A percentile compares a stretch with the other conserved stretches of the same genome.
Evolutionary conservation across 2,329 filamentous ascomycete species (phyloP).

Genomic region (Hypoxylon sp.): DNA sequence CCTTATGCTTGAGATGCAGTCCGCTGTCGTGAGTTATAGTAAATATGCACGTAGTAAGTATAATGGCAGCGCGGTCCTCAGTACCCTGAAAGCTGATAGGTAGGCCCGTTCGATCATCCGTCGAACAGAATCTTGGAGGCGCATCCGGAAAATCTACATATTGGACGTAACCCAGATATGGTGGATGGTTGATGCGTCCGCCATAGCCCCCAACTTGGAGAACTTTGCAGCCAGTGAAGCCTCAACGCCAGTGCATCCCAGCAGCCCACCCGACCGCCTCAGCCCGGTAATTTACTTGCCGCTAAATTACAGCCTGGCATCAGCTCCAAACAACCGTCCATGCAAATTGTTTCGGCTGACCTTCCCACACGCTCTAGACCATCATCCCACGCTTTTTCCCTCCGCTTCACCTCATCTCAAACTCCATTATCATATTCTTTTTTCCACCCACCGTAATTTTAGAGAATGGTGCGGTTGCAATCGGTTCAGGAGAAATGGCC

Average conservation of each 20-base stretch:
- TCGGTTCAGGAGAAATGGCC: constrained; percentile 19
- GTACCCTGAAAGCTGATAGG: constrained; percentile 32
- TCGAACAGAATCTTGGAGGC: constrained; percentile 29
- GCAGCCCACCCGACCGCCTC: constrained; percentile 38
- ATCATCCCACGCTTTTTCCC: constrained; percentile 38
- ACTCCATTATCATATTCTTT: constrained; percentile 14
- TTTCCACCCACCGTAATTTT: constrained; percentile 34
- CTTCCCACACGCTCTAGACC: constrained; percentile 41
- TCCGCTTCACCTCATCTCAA: constrained; percentile 34
- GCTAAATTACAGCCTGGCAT: constrained; percentile 42
- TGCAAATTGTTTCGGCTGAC: constrained; percentile 42
- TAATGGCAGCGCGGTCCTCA: constrained; percentile 28
- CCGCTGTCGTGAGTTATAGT: constrained; percentile 32
- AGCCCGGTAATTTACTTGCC: constrained; percentile 44
- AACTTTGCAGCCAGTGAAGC: constrained; percentile 34
- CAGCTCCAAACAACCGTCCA: constrained; percentile 42
- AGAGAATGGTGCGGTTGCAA: constrained; percentile 38
- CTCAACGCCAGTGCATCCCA: constrained; percentile 35
- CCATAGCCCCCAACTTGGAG: constrained; percentile 34
- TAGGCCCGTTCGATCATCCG: constrained; percentile 26
- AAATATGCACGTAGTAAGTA: constrained; percentile 35
- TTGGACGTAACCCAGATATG: constrained; percentile 16
- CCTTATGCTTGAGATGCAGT: constrained; percentile 31
- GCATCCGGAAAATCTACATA: constrained; percentile 38
- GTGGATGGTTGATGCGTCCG: constrained; percentile 11